Evolutionary conservation across 2,329 filamentous ascomycete genomes (phyloP), one percentile per base, ranked within the genome.

Genomic region (Gyromitra esculenta): DNA sequence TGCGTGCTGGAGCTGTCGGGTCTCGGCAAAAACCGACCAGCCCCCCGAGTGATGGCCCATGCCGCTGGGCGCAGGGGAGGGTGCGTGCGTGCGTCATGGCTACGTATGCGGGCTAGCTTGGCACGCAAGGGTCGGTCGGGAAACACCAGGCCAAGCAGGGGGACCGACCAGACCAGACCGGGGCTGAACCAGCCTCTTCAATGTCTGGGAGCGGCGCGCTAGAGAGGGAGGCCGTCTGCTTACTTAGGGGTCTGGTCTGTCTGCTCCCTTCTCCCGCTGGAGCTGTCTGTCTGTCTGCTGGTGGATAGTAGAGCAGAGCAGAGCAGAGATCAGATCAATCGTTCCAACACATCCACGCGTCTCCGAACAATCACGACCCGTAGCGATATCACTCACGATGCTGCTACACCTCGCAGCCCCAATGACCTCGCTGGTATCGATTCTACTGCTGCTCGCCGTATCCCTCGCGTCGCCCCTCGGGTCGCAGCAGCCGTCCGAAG

Each of bases 11-110:
- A 21, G 21, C 18, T 68, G 66, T 69, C 67, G 67, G 67, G 57
- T 52, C 48, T 45, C 68, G 68, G 68, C 68, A 54, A 3, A n/a
- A 2, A 8, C 9, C 62, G 37, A 9, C 39, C 59, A 43, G 5
- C 45, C 45, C 62, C 45, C 45, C 68, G 57, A 71, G 68, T 56
- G 68, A 71, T 45, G 18, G 18, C 5, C 18, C 39, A 13, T 69
- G 68, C 25, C 43, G 59, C 45, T 25, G 48, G 63, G 67, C 62
- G 59, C 65, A 57, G 48, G 45, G 45, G 45, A 6, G 18, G 37
- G 65, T 59, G 63, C 57, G 57, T 64, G 57, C 68, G 56, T 63
- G 57, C 57, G 57, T 60, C 56, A 71, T 63, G 57, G 13, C 18
- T 15, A 60, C 56, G 35, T 21, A 60, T 60, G 35, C n/a, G 25